Evolutionary conservation across 306 rosid species (phyloP).

Genomic region (Malus sieversii): DNA sequence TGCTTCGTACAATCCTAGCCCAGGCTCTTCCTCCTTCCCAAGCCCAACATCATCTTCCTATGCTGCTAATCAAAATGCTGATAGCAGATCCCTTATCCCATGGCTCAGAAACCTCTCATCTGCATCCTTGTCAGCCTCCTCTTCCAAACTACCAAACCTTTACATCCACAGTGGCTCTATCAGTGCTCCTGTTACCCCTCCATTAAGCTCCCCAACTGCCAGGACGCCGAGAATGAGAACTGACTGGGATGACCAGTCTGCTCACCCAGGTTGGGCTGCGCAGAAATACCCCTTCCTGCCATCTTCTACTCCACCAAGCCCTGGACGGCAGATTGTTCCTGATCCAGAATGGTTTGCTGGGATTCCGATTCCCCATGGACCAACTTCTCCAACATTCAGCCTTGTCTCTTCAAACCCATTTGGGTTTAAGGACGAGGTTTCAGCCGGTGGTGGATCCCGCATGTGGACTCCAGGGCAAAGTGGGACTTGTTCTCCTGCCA

Average conservation of each 20-base stretch:
- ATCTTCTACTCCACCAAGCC: slow-evolving; percentile 84
- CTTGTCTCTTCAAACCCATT: slow-evolving; percentile 73
- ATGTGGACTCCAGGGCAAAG: slow-evolving; percentile 94
- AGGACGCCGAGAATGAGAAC: slow-evolving; percentile 51
- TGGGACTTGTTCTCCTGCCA: slow-evolving; percentile 83
- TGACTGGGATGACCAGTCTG: slow-evolving; percentile 55
- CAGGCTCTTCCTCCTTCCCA: slow-evolving; percentile 81
- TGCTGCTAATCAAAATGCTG: slow-evolving; percentile 48
- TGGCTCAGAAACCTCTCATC: slow-evolving; percentile 88
- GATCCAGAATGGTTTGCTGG: slow-evolving; percentile 75
- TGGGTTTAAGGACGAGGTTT: slow-evolving; percentile 65
- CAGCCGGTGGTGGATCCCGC: slow-evolving; percentile 52
- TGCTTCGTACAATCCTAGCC: slow-evolving; percentile 88
- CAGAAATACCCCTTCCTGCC: slow-evolving; percentile 57
- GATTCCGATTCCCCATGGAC: slow-evolving; percentile 58
- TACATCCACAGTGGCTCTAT: slow-evolving; percentile 59
- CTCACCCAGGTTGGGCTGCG: slow-evolving; percentile 39
- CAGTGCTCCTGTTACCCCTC: slow-evolving; percentile 93
- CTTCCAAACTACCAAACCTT: slow-evolving; percentile 58
- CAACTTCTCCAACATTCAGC: slow-evolving; percentile 76
- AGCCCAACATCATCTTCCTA: slow-evolving; percentile 69
- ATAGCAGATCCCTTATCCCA: slow-evolving; percentile 73
- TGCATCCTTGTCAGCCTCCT: slow-evolving; percentile 65
- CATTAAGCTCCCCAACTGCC: slow-evolving; percentile 82
- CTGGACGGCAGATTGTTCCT: slow-evolving; percentile 52